These are phyloP conservation scores for Cornus kousa DNA, from an alignment of 148 eudicot species.

Conservation along the genomic window DNA sequence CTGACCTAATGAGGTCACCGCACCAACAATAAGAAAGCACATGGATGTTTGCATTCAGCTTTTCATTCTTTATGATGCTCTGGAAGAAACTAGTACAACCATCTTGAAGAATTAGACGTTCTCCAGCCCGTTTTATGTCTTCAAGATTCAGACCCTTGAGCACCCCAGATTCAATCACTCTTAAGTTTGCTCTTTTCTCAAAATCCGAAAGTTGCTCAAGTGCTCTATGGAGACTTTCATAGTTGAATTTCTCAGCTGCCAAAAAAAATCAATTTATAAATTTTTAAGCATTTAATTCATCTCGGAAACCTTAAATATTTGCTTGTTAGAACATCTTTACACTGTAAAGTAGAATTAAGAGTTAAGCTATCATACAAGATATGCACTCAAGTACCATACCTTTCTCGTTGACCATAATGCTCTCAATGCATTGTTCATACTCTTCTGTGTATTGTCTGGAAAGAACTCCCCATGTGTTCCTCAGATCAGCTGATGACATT, in stretches of 20 bases:
- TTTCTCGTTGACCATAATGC: constrained; percentile 41
- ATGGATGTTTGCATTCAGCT: constrained; percentile 65
- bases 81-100: constrained; percentile 75
- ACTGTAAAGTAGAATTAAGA: background rate
- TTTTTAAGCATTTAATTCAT: background rate
- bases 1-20: constrained; percentile 80
- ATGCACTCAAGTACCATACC: constrained; percentile 33
- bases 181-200: constrained; percentile 76
- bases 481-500: constrained; percentile 70
- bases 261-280: constrained; percentile 10
- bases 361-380: background rate
- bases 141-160: constrained; percentile 81
- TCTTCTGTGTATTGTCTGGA: constrained; percentile 83
- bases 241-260: constrained; percentile 52
- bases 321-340: background rate
- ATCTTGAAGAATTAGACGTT: constrained; percentile 70
- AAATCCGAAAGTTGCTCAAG: constrained; percentile 72
- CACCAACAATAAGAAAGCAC: constrained; percentile 98
- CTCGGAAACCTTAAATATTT: background rate
- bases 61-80: constrained; percentile 51
- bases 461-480: constrained; percentile 68
- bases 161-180: constrained; percentile 82
- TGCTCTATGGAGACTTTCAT: constrained; percentile 51
- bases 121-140: constrained; percentile 85
- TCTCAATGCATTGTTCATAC: constrained; percentile 80